Conservation (phyloP, 2,329 filamentous ascomycete species). For the Chlorencoelia australis region DNA sequence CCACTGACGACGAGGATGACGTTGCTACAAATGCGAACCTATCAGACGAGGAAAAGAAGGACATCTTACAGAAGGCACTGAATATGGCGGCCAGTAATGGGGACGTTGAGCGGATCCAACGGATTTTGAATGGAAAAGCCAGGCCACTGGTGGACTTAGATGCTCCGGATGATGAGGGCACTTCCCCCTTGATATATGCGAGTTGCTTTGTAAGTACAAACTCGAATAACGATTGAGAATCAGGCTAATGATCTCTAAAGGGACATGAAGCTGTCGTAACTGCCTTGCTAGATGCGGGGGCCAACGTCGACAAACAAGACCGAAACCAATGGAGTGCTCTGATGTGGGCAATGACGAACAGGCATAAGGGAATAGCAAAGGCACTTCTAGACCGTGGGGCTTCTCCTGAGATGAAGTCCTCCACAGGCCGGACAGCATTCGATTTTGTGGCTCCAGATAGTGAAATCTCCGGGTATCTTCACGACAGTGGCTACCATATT, state of each 20-base stretch:
- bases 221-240: background rate
- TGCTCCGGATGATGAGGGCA: slow-evolving; percentile 84
- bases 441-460: slow-evolving; percentile 94
- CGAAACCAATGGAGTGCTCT: slow-evolving; percentile 94
- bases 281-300: slow-evolving; percentile 74
- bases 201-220: slow-evolving; percentile 74
- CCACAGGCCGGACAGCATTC: slow-evolving; percentile 84
- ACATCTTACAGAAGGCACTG: slow-evolving; percentile 74
- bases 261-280: slow-evolving; percentile 85
- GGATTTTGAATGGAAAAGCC: slow-evolving; percentile 64
- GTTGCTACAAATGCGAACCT: slow-evolving; percentile 67
- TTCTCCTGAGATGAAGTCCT: slow-evolving; percentile 92
- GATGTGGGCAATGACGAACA: slow-evolving; percentile 99
- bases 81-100: slow-evolving; percentile 97
- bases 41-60: slow-evolving; percentile 65
- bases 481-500: slow-evolving; percentile 87
- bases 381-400: slow-evolving; percentile 84
- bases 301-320: slow-evolving; percentile 85
- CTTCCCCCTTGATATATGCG: slow-evolving; percentile 91
- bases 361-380: slow-evolving; percentile 93
- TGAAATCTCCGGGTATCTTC: slow-evolving; percentile 91
- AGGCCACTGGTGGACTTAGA: slow-evolving; percentile 75
- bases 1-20: slow-evolving; percentile 69
- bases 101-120: slow-evolving; percentile 70
- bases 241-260: slow-evolving; percentile 32